These are phyloP conservation scores for Rhizophora apiculata DNA, from an alignment of 345 rosid genomes.

Conservation along the genomic window DNA sequence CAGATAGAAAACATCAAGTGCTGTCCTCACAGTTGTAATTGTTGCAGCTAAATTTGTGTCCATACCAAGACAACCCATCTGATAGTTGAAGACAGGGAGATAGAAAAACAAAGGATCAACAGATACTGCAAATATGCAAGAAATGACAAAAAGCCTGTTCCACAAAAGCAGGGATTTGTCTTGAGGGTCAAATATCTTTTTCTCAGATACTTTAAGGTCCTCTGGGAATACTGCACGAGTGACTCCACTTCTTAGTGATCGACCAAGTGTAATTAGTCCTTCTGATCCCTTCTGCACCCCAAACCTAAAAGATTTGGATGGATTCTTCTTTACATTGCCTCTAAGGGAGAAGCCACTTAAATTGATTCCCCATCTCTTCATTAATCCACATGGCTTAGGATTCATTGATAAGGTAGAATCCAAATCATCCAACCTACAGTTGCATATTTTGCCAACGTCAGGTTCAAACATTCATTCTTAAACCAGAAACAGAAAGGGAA, in stretches of 20 bases:
- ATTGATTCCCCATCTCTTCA: constrained; percentile 41
- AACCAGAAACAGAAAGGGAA: neutral
- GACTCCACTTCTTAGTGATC: constrained; percentile 47
- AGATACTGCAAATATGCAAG: constrained; percentile 72
- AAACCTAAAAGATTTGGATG: constrained; percentile 49
- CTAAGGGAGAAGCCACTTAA: constrained; percentile 30
- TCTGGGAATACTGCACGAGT: constrained; percentile 69
- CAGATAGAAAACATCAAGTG: constrained; percentile 59
- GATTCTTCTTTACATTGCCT: constrained; percentile 35
- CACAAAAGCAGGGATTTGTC: constrained; percentile 70
- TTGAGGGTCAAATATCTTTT: constrained; percentile 70
- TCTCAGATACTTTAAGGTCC: constrained; percentile 70
- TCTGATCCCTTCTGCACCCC: constrained; percentile 62
- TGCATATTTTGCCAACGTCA: constrained; percentile 9
- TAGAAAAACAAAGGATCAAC: constrained; percentile 80
- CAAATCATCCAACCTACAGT: constrained; percentile 64
- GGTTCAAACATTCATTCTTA: neutral
- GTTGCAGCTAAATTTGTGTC: constrained; percentile 56
- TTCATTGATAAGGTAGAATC: constrained; percentile 55
- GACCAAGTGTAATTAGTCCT: constrained; percentile 54
- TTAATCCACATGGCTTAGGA: constrained; percentile 28
- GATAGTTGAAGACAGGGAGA: constrained; percentile 61
- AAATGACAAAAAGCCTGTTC: constrained; percentile 72
- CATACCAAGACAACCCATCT: constrained; percentile 51
- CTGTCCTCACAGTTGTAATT: constrained; percentile 53